Evolutionary conservation across 495 filamentous ascomycete genomes (phyloP), one percentile per base, ranked within the genome.

Genomic region (Aspergillus cavernicola): DNA sequence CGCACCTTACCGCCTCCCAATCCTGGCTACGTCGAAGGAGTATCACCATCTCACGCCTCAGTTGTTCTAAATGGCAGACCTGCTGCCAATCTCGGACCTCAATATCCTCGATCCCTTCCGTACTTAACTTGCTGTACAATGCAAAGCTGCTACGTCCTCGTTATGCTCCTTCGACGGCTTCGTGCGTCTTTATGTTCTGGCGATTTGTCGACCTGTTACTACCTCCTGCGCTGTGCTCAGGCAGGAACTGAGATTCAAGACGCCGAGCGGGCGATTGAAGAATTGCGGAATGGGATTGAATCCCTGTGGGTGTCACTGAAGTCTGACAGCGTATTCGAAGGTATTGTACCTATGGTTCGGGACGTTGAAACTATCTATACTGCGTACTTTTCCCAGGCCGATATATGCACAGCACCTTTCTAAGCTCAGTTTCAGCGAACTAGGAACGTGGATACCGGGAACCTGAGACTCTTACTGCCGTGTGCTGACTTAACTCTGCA

Each of bases 211-310:
- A 36, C 23, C 11, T 35, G 26, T 10, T 26, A 10, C 8, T 50
- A 50, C 13, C 23, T 49, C 7, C 18, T 50, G 1, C 18, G 16
- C n/a, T 15, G 31, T 5, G 15, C 44, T 0, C 29, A 31, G 18
- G 4, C 28, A 2, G 28, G 18, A 10, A 50, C 53, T 5, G 45
- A 50, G 45, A 23, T 48, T 4, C 52, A 55, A 26, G 53, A 55
- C 10, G 45, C 23, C 3, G 53, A 55, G 42, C 36, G 53, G 15
- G 9, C 36, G 28, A 15, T 49, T 12, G 53, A 55, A n/a, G 53
- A 55, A 23, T 10, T 55, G 19, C 44, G 29, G 19, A 20, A 28
- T 26, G 53, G 53, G 5, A 40, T 50, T 2, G 53, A 36, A 2
- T 15, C 45, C 9, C 20, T 55, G 28, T 13, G 3, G 26, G 10